Conservation (phyloP, 495 filamentous ascomycete species). For the Echria macrotheca region DNA sequence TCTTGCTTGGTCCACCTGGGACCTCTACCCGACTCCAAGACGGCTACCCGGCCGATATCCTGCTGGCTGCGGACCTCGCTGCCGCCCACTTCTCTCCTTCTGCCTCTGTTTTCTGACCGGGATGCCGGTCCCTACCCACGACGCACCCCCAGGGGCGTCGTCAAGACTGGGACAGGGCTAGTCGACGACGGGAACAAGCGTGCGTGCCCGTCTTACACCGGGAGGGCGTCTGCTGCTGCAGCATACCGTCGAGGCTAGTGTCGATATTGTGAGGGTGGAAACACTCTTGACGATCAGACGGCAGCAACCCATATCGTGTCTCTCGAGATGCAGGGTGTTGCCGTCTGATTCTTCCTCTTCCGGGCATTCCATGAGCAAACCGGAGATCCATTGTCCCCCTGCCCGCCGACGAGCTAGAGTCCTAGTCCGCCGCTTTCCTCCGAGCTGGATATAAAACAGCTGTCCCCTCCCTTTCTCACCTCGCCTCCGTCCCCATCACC, state of each 20-base stretch:
- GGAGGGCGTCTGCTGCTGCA: not conserved
- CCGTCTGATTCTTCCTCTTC: slow-evolving; percentile 5
- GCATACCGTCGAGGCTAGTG: not conserved
- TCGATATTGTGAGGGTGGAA: not conserved
- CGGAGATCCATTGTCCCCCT: slow-evolving; percentile 1
- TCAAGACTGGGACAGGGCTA: not conserved
- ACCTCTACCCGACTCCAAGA: not conserved
- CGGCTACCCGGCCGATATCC: not conserved
- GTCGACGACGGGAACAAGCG: not conserved
- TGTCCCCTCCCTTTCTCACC: not conserved
- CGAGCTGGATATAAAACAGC: too few species aligned
- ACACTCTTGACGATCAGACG: slow-evolving; percentile 6
- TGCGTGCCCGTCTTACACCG: slow-evolving; percentile 2
- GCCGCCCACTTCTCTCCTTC: not conserved
- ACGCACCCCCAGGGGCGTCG: not conserved
- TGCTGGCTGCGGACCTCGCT: not conserved
- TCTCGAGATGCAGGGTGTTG: slow-evolving; percentile 6
- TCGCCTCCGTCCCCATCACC: not conserved
- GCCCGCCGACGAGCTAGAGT: not conserved
- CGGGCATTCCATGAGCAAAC: too few species aligned
- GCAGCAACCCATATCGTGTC: slow-evolving; percentile 6
- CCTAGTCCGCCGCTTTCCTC: too few species aligned
- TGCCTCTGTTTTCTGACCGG: slow-evolving; percentile 4
- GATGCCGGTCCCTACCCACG: not conserved
- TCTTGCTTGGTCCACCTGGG: not conserved